Conservation (phyloP, 2,329 filamentous ascomycete genomes). For the Neofusicoccum sp. region DNA sequence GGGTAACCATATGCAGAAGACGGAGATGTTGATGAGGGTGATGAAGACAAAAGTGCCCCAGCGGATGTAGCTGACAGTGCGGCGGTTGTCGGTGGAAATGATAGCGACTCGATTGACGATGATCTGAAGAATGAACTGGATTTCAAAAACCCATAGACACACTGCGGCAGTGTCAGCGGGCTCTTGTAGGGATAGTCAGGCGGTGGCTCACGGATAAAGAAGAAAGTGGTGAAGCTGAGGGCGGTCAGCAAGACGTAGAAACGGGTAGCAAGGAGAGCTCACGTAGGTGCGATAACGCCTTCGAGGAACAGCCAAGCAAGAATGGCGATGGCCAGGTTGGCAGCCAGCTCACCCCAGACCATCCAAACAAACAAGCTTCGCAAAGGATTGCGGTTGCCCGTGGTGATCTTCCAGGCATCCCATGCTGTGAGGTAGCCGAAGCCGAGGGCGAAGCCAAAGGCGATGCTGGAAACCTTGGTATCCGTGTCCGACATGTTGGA, state of each 20-base stretch:
- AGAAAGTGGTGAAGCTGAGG: conserved; percentile 11
- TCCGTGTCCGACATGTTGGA: not conserved
- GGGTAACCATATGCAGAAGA: conserved; percentile 31
- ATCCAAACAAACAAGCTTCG: conserved; percentile 38
- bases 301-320: conserved; percentile 43
- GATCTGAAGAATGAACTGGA: conserved; percentile 25
- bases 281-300: conserved; percentile 36
- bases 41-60: conserved; percentile 24
- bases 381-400: not conserved
- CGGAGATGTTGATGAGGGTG: conserved; percentile 31
- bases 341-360: conserved; percentile 48
- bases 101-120: conserved; percentile 32
- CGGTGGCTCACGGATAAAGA: conserved; percentile 7
- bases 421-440: conserved; percentile 16
- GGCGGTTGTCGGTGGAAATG: conserved; percentile 22
- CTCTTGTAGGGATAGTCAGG: not conserved
- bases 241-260: not conserved
- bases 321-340: conserved; percentile 41
- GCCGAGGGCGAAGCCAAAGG: conserved; percentile 11
- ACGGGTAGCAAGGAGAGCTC: not conserved
- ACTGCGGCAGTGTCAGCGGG: conserved; percentile 17
- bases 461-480: conserved; percentile 3
- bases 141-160: conserved; percentile 47
- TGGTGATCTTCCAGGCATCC: conserved; percentile 12
- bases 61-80: conserved; percentile 22